These are phyloP conservation scores for Stellera chamaejasme DNA, from an alignment of 345 rosid species.

Conservation along the genomic window DNA sequence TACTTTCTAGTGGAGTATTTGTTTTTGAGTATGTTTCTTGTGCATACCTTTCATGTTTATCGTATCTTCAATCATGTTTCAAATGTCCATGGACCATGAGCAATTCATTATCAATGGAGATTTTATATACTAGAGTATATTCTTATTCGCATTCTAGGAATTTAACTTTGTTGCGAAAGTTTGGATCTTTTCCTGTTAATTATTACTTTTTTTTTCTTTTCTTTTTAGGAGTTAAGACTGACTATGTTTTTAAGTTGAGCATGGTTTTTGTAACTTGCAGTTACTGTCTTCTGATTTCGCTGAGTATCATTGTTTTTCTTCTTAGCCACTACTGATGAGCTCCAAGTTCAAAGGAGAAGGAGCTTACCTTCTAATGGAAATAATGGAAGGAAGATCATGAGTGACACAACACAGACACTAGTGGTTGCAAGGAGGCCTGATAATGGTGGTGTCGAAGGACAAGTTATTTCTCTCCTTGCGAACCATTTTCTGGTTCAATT, in stretches of 20 bases:
- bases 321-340: slow-evolving; percentile 34
- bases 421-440: slow-evolving; percentile 75
- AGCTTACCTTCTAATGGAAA: slow-evolving; percentile 24
- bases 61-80: not conserved
- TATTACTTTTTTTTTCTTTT: not conserved
- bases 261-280: slow-evolving; percentile 20
- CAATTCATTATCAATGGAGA: slow-evolving; percentile 6
- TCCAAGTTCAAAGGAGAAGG: slow-evolving; percentile 25
- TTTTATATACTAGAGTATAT: not conserved
- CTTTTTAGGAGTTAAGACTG: not conserved
- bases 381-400: slow-evolving; percentile 33
- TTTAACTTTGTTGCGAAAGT: not conserved
- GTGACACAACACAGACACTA: slow-evolving; percentile 28
- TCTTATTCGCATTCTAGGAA: slow-evolving; percentile 3
- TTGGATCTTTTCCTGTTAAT: not conserved
- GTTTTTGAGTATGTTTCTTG: slow-evolving; percentile 7
- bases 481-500: slow-evolving; percentile 87
- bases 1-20: slow-evolving; percentile 16
- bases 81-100: slow-evolving; percentile 1
- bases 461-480: slow-evolving; percentile 67
- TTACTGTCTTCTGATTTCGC: too few species aligned
- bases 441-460: slow-evolving; percentile 77
- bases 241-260: not conserved
- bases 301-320: slow-evolving; percentile 11
- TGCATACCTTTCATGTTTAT: slow-evolving; percentile 10